Base-by-base conservation (phyloP, 192 early-diverging fungal genomes). In the Coemansia sp. region DNA sequence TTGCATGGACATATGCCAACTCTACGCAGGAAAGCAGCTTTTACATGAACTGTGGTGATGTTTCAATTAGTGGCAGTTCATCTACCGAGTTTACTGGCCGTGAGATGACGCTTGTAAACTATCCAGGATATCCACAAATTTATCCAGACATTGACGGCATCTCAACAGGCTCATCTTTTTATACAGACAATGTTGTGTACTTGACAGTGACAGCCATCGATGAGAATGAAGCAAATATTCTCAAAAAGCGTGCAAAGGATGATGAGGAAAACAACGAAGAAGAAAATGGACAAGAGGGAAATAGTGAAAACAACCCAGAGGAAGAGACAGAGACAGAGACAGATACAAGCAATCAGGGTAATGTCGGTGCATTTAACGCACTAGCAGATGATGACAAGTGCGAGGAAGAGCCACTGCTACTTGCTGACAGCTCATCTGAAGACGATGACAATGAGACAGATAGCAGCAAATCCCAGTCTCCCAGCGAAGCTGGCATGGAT, bases 1-100 rank as follows among this genome's bases (percentile, higher is more conserved):
- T 86, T 37, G 82, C 82, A 5, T 91, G 89, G 89, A 66, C 84
- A 9, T 91, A 87, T 86, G 85, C 86, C 38, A 88, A 87, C 60
- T 85, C 87, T 12, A 70, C 82, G 17, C 84, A 82, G 2, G 84
- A 86, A 63, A 75, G 83, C 46, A 86, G 88, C 64, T 88, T 82
- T 58, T 90, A 90, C 70, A 87, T 84, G 84, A 84, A 86, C 60
- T 89, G 88, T 60, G 88, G 63, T 0, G 73, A 75, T 36, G 48
- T 75, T 5, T 44, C 58, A 14, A 66, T 75, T 47, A 42, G 24
- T 4, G 67, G 63, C 3, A 38, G 63, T 10, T 50, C 42, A 17
- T 62, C 62, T 1, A 62, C 34, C 3, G 56, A 67, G 21, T 74
- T 60, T 17, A 69, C 62, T n/a, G 63, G 67, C n/a, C 37, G 37